phyloP scores from a whole-genome alignment of 805 yeast genomes.

The Suhomyces sp. region DNA sequence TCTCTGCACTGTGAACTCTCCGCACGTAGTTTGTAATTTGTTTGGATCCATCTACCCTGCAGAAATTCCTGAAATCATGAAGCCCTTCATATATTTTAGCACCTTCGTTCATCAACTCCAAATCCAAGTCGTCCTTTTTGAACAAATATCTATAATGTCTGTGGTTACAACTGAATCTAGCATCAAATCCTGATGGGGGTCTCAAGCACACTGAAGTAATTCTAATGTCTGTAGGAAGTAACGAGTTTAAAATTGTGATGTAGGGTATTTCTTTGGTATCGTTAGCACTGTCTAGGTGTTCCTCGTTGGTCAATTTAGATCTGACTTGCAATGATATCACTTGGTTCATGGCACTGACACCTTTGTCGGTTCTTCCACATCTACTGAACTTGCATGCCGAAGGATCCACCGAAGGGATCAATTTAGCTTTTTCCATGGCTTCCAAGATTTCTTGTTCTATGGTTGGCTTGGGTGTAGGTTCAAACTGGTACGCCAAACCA shows the following conservation, averaged over 20 bases:
- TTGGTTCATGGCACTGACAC: conserved; percentile 97
- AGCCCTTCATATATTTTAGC: conserved; percentile 64
- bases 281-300: conserved; percentile 53
- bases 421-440: conserved; percentile 64
- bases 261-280: conserved; percentile 78
- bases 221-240: conserved; percentile 78
- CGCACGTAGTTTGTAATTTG: conserved; percentile 82
- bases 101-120: conserved; percentile 67
- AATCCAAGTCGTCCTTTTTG: conserved; percentile 51
- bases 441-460: conserved; percentile 76
- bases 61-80: conserved; percentile 91
- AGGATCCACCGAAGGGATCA: conserved; percentile 62
- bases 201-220: conserved; percentile 79
- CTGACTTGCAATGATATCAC: conserved; percentile 80
- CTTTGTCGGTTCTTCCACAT: conserved; percentile 93
- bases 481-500: conserved; percentile 82
- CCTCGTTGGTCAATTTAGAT: conserved; percentile 61
- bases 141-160: conserved; percentile 88
- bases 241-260: conserved; percentile 67
- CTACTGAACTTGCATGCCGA: conserved; percentile 72
- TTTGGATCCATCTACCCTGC: conserved; percentile 91
- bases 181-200: conserved; percentile 84
- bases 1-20: conserved; percentile 53
- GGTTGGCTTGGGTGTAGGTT: conserved; percentile 76
- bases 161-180: conserved; percentile 84